A percentile compares a stretch with the other conserved stretches of the same genome.
Conservation (phyloP, 495 filamentous ascomycete species). For the Trichoderma parareesei region DNA sequence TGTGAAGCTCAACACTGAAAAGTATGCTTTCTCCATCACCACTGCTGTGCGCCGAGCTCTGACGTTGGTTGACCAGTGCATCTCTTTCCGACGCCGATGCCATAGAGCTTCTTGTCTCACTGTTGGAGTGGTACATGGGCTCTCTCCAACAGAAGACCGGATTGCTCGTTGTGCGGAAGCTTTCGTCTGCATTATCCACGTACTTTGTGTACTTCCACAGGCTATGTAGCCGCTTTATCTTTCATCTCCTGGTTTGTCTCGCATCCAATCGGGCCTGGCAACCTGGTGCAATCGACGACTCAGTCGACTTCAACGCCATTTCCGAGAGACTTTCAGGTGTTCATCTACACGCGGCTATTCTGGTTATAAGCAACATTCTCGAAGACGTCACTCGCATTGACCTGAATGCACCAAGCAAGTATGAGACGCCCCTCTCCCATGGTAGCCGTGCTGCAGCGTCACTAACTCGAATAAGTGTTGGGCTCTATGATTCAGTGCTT, state of each 20-base stretch:
- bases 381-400: conserved; percentile 69
- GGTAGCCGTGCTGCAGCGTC: background rate
- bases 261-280: conserved; percentile 41
- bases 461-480: conserved; percentile 16
- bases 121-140: conserved; percentile 59
- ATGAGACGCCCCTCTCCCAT: conserved; percentile 18
- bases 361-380: conserved; percentile 64
- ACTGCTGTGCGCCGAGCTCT: background rate
- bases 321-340: conserved; percentile 44
- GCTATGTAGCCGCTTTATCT: conserved; percentile 60
- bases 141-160: conserved; percentile 51
- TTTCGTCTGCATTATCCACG: conserved; percentile 72
- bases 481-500: conserved; percentile 43
- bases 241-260: conserved; percentile 59
- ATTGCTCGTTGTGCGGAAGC: conserved; percentile 66
- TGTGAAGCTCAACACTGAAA: conserved; percentile 82
- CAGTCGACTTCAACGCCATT: conserved; percentile 43
- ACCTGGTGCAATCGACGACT: conserved; percentile 40
- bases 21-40: conserved; percentile 37
- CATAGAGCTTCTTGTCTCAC: conserved; percentile 54
- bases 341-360: conserved; percentile 54
- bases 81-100: conserved; percentile 54
- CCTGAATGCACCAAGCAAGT: conserved; percentile 48
- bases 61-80: conserved; percentile 25
- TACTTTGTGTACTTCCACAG: conserved; percentile 67